Evolutionary conservation across 805 yeast genomes (phyloP), one percentile per base, ranked within the genome.

Genomic region (Ogataea saltuana): DNA sequence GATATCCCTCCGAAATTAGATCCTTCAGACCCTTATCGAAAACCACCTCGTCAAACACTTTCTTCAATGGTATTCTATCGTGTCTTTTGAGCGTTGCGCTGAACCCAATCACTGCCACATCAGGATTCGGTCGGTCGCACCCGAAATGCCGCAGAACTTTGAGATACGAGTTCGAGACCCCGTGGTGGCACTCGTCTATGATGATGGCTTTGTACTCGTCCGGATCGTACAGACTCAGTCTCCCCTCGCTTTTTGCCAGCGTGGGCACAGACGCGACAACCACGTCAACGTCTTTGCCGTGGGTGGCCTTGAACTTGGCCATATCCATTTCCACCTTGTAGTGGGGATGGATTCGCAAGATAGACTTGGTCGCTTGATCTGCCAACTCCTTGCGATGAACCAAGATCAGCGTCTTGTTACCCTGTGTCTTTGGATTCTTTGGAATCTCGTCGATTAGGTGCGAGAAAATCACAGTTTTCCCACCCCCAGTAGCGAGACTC

Each of bases 151-250:
- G 60, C 40, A 88, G 59, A 1, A 89, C 71, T 22, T 72, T 70
- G 13, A 64, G 33, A 68, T 90, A 91, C 1, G 89, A 72, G 12
- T 61, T 58, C 0, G 96, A 88, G 1, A 86, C 85, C 0, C 95
- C 83, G 63, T 90, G 97, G 58, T 90, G 98, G 30, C 96, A 95
- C 60, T 90, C 98, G 64, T 90, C 98, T 2, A 90, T 70, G 16
- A 90, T 80, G 13, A 91, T 76, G 23, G 89, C 70, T 57, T 87
- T 84, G 65, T 75, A 83, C n/a, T 77, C 76, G 2, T 42, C 37
- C 0, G 90, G 83, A 42, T 76, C 62, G 54, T 82, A 85, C 35
- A 68, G 63, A 1, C 64, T 63, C 15, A 87, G 63, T 34, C 93
- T 60, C 0, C 64, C 51, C 27, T 54, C 42, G 4, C 58, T 47